phyloP scores from a whole-genome alignment of 805 yeast species.

The Candida peoriensis region DNA sequence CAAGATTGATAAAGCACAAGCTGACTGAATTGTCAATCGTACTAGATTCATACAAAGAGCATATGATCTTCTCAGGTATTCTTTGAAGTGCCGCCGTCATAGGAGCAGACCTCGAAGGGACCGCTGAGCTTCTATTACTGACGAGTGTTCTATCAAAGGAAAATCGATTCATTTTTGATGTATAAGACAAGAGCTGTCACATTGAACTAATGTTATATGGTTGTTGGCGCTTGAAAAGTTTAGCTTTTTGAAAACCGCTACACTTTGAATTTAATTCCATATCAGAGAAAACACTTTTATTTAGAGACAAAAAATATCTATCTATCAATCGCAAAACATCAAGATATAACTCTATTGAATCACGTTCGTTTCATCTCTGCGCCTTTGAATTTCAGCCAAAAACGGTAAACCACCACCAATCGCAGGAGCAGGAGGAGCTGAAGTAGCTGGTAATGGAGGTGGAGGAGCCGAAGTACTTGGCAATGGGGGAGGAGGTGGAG shows the following conservation, averaged over 20 bases:
- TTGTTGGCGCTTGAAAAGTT: too few relatives aligned
- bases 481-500: constrained; percentile 14
- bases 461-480: constrained; percentile 26
- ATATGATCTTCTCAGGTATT: constrained; percentile 21
- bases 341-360: constrained; percentile 30
- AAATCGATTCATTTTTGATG: too few relatives aligned
- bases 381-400: constrained; percentile 44
- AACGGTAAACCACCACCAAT: constrained; percentile 41
- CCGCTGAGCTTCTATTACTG: too few relatives aligned
- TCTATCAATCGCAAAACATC: too few relatives aligned
- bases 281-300: too few relatives aligned
- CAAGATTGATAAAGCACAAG: constrained; percentile 32
- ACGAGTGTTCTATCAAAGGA: too few relatives aligned
- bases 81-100: constrained; percentile 6
- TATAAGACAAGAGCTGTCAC: too few relatives aligned
- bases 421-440: constrained; percentile 26
- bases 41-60: constrained; percentile 25
- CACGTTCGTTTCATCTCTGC: constrained; percentile 41
- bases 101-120: constrained; percentile 3
- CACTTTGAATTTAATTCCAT: too few relatives aligned
- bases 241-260: too few relatives aligned
- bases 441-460: constrained; percentile 24
- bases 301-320: too few relatives aligned
- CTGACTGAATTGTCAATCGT: constrained; percentile 31
- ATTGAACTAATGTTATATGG: too few relatives aligned